These are phyloP conservation scores for Geosiphon pyriformis DNA, from an alignment of 192 early-diverging fungal species.

Conservation along the genomic window DNA sequence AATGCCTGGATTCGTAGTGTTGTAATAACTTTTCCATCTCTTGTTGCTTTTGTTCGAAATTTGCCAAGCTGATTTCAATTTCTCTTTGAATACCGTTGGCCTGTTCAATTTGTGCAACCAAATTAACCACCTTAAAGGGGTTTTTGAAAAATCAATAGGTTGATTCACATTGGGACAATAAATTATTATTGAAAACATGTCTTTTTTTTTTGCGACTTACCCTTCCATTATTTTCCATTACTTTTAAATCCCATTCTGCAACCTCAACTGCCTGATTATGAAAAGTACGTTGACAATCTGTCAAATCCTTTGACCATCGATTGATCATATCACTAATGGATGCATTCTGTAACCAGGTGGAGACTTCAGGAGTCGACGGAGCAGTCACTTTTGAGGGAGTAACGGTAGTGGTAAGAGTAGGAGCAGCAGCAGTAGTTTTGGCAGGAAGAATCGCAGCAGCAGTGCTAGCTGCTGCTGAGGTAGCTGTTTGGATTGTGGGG, in stretches of 20 bases:
- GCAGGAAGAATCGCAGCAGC: constrained; percentile 24
- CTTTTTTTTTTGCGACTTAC: constrained; percentile 48
- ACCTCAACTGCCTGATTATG: constrained; percentile 81
- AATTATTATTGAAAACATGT: too few species aligned
- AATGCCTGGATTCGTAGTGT: constrained; percentile 72
- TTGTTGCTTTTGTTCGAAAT: constrained; percentile 81
- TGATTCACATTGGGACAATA: too few species aligned
- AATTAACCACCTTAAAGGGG: too few species aligned
- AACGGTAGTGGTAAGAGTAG: constrained; percentile 28
- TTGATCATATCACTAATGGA: constrained; percentile 89
- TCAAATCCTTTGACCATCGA: constrained; percentile 83
- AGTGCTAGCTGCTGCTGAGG: constrained; percentile 16
- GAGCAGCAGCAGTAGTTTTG: constrained; percentile 34
- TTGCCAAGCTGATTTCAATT: constrained; percentile 81
- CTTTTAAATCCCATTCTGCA: constrained; percentile 74
- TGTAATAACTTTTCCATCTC: constrained; percentile 75
- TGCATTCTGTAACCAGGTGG: constrained; percentile 69
- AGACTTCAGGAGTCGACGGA: constrained; percentile 42
- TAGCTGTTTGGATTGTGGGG: constrained; percentile 23
- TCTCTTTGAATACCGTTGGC: constrained; percentile 70
- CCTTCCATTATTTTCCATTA: constrained; percentile 78
- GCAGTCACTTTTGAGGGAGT: constrained; percentile 39
- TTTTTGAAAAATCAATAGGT: too few species aligned
- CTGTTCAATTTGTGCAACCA: constrained; percentile 68
- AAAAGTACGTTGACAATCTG: constrained; percentile 74